Evolutionary conservation across 2,329 filamentous ascomycete species (phyloP), one percentile per base, ranked within the genome.

Genomic region (Phyllosticta citribraziliensis): DNA sequence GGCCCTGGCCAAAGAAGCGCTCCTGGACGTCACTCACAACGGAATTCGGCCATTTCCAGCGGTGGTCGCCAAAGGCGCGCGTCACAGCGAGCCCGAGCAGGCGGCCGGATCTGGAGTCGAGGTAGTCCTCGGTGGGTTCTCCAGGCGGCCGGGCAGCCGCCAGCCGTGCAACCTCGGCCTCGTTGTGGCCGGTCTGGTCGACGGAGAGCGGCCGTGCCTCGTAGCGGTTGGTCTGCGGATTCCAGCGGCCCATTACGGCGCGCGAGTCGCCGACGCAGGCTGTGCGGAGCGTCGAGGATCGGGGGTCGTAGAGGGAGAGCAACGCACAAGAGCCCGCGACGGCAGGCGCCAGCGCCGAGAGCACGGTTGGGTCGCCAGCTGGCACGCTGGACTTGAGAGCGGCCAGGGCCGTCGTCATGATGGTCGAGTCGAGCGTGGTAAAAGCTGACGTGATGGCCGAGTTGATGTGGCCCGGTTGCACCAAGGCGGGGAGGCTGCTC

Each of bases 181-280:
- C 64, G 64, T 87, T 88, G 66, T 80, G 80, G 52, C 85, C 85
- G 0, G 84, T 88, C 67, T 89, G 87, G 69, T 89, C 87, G 12
- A 77, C 72, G 11, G 84, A 87, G 17, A 89, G 76, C 0, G 81
- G 75, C 5, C 78, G 76, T 0, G 79, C 76, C 2, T 76, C 70
- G 76, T 85, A 88, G 20, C 71, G 75, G 0, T 75, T 73, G 9
- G 66, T 60, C 0, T 75, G 68, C 0, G 73, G 58, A 12, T 79
- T 75, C 72, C 78, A 76, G 63, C 76, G 70, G 1, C 85, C 86
- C 0, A 88, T 76, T 0, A 88, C 84, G 11, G 85, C 85, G 40
- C 86, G 79, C 0, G 84, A 88, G 72, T 89, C 86, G 0, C 87
- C 87, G 0, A 82, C 82, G 64, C 84, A 85, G 0, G 87, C 87